phyloP scores from a whole-genome alignment of 2,329 filamentous ascomycete genomes.

The Trichoderma lentiforme region DNA sequence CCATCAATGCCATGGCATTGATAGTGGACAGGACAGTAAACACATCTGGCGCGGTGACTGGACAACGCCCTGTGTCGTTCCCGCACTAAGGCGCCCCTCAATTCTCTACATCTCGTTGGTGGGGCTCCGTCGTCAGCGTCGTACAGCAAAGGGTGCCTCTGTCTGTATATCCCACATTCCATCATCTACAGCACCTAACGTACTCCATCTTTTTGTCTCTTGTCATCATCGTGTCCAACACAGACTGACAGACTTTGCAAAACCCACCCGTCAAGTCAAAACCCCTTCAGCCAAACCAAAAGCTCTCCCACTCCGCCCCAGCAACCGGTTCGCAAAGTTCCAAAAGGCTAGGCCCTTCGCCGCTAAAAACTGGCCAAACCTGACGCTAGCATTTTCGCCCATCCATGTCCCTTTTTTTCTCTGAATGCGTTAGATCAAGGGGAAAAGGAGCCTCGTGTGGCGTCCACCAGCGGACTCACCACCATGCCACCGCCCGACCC shows the following conservation, averaged over 20 bases:
- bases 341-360: background rate
- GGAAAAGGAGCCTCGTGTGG: conserved; percentile 18
- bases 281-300: background rate
- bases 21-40: background rate
- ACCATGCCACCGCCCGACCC: conserved; percentile 8
- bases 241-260: background rate
- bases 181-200: background rate
- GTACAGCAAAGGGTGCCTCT: background rate
- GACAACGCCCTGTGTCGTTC: background rate
- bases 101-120: background rate
- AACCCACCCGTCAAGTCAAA: background rate
- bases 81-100: background rate
- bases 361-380: background rate
- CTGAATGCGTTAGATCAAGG: conserved; percentile 13
- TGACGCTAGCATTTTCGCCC: conserved; percentile 2
- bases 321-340: background rate
- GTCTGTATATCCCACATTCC: background rate
- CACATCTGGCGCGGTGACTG: background rate
- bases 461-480: conserved; percentile 13
- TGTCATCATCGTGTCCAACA: background rate
- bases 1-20: background rate
- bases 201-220: background rate
- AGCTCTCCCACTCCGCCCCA: background rate
- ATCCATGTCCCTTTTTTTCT: background rate
- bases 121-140: background rate